A percentile compares a stretch with the other conserved stretches of the same genome.
Conservation (phyloP, 2,329 filamentous ascomycete genomes). For the Claviceps spartinae region DNA sequence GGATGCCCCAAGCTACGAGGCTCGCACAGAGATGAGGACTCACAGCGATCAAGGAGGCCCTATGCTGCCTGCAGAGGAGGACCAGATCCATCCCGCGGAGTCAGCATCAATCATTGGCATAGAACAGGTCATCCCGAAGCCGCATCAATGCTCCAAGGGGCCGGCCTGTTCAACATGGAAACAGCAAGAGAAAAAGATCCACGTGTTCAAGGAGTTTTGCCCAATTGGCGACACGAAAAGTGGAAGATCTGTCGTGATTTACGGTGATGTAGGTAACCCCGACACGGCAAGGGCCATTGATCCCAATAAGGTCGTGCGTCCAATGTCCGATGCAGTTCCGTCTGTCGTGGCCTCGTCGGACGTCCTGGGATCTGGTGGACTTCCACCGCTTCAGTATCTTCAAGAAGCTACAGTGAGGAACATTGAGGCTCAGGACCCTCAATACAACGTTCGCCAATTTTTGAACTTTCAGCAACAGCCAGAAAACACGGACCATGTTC, state of each 20-base stretch:
- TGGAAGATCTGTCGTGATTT: constrained; percentile 59
- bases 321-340: constrained; percentile 60
- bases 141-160: constrained; percentile 74
- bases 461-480: constrained; percentile 65
- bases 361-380: constrained; percentile 56
- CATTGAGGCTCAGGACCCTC: constrained; percentile 62
- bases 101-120: constrained; percentile 87
- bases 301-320: constrained; percentile 43
- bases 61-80: constrained; percentile 36
- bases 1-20: constrained; percentile 39
- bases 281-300: constrained; percentile 46
- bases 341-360: constrained; percentile 89
- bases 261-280: constrained; percentile 68
- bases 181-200: constrained; percentile 65
- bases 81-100: constrained; percentile 63
- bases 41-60: constrained; percentile 17
- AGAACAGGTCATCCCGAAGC: constrained; percentile 74
- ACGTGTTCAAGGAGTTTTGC: constrained; percentile 61
- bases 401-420: constrained; percentile 60
- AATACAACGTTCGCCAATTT: constrained; percentile 88
- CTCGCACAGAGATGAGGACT: constrained; percentile 30
- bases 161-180: constrained; percentile 73
- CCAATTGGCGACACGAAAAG: constrained; percentile 43
- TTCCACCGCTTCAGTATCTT: constrained; percentile 54
- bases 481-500: constrained; percentile 36